Conservation (phyloP, 768 basidiomycete species). For the Sutorius australiensis region DNA sequence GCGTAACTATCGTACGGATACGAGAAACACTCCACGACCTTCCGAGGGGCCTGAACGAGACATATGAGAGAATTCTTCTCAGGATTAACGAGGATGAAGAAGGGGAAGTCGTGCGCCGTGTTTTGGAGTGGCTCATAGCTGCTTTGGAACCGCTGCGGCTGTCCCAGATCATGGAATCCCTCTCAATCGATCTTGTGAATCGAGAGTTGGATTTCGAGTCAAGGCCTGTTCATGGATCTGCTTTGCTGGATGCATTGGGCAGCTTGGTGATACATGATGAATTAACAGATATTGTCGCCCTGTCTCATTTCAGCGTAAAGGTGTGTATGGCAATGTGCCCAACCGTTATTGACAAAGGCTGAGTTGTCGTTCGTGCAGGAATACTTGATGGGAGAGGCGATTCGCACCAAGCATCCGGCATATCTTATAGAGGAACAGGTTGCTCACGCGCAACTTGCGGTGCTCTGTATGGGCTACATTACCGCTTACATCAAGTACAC, state of each 20-base stretch:
- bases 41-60: conserved; percentile 4
- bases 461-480: conserved; percentile 10
- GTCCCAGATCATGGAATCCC: conserved; percentile 7
- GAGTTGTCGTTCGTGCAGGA: conserved; percentile 2
- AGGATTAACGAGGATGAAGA: not conserved
- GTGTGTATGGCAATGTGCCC: not conserved
- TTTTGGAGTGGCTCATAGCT: conserved; percentile 1
- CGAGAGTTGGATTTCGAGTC: not conserved
- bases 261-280: conserved; percentile 3
- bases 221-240: conserved; percentile 2
- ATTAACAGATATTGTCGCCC: not conserved
- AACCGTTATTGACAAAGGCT: not conserved
- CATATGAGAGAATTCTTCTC: conserved; percentile 7
- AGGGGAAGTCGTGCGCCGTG: not conserved
- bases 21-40: conserved; percentile 1
- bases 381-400: not conserved
- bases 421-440: not conserved
- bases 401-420: not conserved
- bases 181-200: not conserved
- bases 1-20: not conserved
- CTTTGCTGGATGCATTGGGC: not conserved
- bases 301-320: conserved; percentile 15
- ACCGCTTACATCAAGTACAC: not conserved
- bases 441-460: conserved; percentile 2
- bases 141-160: conserved; percentile 5